phyloP scores from a whole-genome alignment of 1,139 yeast species.

The Geotrichum citri-aurantii region DNA sequence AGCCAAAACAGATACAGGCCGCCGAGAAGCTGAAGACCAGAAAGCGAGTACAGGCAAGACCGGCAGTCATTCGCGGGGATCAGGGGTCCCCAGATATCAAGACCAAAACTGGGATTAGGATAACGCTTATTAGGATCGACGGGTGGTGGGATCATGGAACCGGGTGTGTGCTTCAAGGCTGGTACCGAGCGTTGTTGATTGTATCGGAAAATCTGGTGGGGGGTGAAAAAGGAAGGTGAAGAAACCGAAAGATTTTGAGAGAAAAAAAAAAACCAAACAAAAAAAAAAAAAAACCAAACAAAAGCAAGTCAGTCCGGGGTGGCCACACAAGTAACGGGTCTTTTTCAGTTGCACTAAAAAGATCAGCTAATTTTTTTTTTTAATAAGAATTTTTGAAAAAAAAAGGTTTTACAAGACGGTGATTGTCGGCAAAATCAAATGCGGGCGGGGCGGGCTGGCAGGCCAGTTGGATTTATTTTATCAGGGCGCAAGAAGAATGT shows the following conservation, averaged over 20 bases:
- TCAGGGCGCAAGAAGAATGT: too few relatives aligned
- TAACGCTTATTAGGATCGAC: slow-evolving; percentile 19
- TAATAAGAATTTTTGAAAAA: too few relatives aligned
- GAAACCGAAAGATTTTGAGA: not conserved
- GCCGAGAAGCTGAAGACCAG: slow-evolving; percentile 29
- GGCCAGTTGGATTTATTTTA: too few relatives aligned
- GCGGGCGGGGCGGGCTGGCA: too few relatives aligned
- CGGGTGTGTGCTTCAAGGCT: not conserved
- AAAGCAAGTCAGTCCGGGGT: not conserved
- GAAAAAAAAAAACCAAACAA: not conserved
- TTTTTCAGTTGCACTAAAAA: not conserved
- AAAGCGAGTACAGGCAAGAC: slow-evolving; percentile 30
- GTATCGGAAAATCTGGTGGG: not conserved
- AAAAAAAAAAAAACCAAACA: not conserved
- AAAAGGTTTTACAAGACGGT: too few relatives aligned
- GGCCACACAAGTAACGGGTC: not conserved
- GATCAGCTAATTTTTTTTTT: not conserved
- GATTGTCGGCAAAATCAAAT: too few relatives aligned
- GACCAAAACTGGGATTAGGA: slow-evolving; percentile 34
- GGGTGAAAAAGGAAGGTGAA: not conserved
- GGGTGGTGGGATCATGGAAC: slow-evolving; percentile 2
- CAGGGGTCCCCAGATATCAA: slow-evolving; percentile 36
- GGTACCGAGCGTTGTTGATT: not conserved
- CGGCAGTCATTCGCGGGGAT: slow-evolving; percentile 37
- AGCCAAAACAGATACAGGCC: slow-evolving; percentile 31